Base-by-base conservation (phyloP, 495 filamentous ascomycete species). In the Tuber calosporum region DNA sequence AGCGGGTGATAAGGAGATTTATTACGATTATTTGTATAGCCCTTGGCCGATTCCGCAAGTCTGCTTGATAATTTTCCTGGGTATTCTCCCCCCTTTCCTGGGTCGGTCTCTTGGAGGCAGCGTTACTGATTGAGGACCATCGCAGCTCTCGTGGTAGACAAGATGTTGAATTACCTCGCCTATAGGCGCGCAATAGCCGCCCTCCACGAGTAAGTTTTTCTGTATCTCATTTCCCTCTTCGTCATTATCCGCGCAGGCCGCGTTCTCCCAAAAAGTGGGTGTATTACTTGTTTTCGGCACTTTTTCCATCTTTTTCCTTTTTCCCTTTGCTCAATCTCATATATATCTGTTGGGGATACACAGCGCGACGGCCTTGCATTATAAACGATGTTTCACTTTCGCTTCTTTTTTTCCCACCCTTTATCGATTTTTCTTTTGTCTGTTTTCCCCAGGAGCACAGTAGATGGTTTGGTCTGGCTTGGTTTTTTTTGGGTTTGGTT, bases 21-120 rank as follows among this genome's bases (percentile, higher is more conserved):
- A 73, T 13, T 42, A 73, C 17, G 34, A 58, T 40, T 77, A 74
- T 40, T 48, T 80, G 30, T 68, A 39, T 1, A 77, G 78, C 9
- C 67, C 77, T 22, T 80, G 78, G 78, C 71, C 78, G 3, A 73
- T 80, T 20, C 78, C 78, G 1, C 74, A 72, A 37, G 71, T 80
- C n/a, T 66, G 42, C 58, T 36, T 80, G 30, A 73, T 80, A 41
- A 42, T 79, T 13, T 73, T 80, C 69, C 20, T 40, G 7, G 74
- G 78, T 80, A 80, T 70, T 74, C 68, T 6, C 66, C 26, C 36
- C 58, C 8, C 30, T 53, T 39, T 39, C 22, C 66, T 19, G 9
- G 39, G n/a, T 4, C 45, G 15, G 58, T 40, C 26, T 53, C 30
- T 66, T 48, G 8, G 34, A 48, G 5, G 22, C 22, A 20, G 3